Evolutionary conservation across 2,329 filamentous ascomycete genomes (phyloP), one percentile per base, ranked within the genome.

Genomic region (Metarhizium guizhouense): DNA sequence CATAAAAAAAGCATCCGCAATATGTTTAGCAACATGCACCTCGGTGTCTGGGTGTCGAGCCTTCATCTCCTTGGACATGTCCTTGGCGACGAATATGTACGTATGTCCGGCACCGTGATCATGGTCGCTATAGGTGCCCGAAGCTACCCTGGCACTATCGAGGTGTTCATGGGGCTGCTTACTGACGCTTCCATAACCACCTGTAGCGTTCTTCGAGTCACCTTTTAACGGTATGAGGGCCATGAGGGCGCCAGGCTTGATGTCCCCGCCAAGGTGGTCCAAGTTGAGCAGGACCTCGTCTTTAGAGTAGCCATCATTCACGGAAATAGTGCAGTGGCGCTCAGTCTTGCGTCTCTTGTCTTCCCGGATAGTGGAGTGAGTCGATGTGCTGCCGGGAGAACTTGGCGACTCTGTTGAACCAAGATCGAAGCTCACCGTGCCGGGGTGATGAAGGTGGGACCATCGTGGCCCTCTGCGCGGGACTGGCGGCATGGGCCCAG

Each of bases 211-310:
- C 60, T 75, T 76, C 40, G 72, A 67, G 36, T 83, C 81, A 8
- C 77, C 67, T 60, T 78, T 82, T 52, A 85, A 66, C 6, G 84
- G 78, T 25, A 86, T 76, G 51, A 95, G 85, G 62, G 90, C 86
- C 71, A 94, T 84, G 55, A 95, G 74, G 59, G 82, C 81, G 30
- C 87, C 88, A 0, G 83, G 75, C 56, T 80, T 79, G 59, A 90
- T 76, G 49, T 81, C 78, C 48, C 78, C 75, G 54, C 83, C 81
- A 57, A 93, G 82, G 16, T 85, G 78, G 55, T 88, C 84, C 56
- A 86, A 77, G 67, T 93, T 94, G 64, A 95, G 79, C 25, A 94
- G 76, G 48, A 94, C 85, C 63, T 93, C 89, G 64, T 95, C 88
- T 56, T 80, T 81, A 8, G 86, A 85, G 64, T 91, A 87, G 47